Evolutionary conservation across 106 monocot species (phyloP).

Genomic region (Agapanthus africanus): DNA sequence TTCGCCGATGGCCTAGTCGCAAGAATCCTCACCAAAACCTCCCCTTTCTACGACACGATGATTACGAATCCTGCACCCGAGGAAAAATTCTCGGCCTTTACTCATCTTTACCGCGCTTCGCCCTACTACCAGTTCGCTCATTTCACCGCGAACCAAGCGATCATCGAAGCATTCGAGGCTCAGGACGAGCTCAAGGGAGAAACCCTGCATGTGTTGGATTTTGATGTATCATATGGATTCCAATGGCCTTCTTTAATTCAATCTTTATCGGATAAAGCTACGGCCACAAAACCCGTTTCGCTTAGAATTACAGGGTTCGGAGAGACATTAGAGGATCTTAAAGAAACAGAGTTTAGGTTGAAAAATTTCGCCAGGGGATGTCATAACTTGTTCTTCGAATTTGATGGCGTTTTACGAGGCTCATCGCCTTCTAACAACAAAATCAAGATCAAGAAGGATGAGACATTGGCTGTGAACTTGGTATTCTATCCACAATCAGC

Average conservation of each 20-base stretch:
- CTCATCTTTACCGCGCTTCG: conserved; percentile 34
- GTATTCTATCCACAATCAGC: conserved; percentile 38
- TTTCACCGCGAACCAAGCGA: conserved; percentile 65
- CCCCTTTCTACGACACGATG: conserved; percentile 9
- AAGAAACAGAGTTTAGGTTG: conserved; percentile 38
- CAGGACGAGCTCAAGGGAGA: conserved; percentile 17
- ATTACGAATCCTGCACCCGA: conserved; percentile 10
- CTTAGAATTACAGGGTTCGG: conserved; percentile 45
- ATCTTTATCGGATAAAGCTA: conserved; percentile 50
- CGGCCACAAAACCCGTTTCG: conserved; percentile 15
- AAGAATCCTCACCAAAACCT: background rate
- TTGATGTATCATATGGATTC: conserved; percentile 58
- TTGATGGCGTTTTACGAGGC: conserved; percentile 29
- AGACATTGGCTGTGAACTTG: conserved; percentile 39
- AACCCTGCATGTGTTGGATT: conserved; percentile 44
- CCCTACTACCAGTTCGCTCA: conserved; percentile 61
- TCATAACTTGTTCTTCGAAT: conserved; percentile 41
- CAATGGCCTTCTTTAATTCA: conserved; percentile 77
- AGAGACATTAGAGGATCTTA: conserved; percentile 26
- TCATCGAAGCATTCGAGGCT: conserved; percentile 52
- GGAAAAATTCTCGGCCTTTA: conserved; percentile 38
- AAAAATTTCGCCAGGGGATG: conserved; percentile 34
- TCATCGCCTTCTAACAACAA: background rate
- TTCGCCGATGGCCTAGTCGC: conserved; percentile 48
- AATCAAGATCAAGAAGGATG: conserved; percentile 12